These are phyloP conservation scores for Lachnellula willkommii DNA, from an alignment of 2,329 filamentous ascomycete species.

Conservation along the genomic window DNA sequence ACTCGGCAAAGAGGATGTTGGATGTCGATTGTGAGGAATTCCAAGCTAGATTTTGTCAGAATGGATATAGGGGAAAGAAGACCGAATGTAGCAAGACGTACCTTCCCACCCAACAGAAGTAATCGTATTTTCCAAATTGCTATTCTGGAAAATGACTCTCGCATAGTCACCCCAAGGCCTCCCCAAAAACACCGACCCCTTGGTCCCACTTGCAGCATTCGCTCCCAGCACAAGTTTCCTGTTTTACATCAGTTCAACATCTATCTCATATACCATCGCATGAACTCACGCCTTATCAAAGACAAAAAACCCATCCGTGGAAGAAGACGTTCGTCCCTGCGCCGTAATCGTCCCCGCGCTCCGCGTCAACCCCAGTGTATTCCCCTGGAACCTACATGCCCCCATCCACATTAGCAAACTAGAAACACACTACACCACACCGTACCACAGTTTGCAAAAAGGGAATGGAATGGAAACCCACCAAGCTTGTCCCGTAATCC, in stretches of 20 bases:
- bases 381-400: constrained; percentile 35
- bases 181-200: constrained; percentile 44
- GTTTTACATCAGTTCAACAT: background rate
- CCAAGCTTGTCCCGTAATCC: constrained; percentile 46
- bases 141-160: constrained; percentile 47
- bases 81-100: background rate
- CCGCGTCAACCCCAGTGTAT: constrained; percentile 40
- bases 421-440: no score
- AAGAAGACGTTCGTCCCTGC: constrained; percentile 43
- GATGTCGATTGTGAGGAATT: constrained; percentile 8
- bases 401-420: no score
- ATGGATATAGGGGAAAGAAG: no score
- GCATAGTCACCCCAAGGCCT: constrained; percentile 47
- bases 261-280: constrained; percentile 1
- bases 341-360: constrained; percentile 42
- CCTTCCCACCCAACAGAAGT: constrained; percentile 44
- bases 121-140: constrained; percentile 42
- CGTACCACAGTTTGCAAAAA: no score
- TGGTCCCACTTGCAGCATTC: constrained; percentile 12
- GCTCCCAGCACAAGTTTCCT: constrained; percentile 10
- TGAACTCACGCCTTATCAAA: constrained; percentile 36
- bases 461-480: no score
- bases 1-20: constrained; percentile 47
- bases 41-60: constrained; percentile 41
- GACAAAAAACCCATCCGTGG: constrained; percentile 47